These are phyloP conservation scores for Aegilops speltoides DNA, from an alignment of 176 grass and related monocot genomes.

Conservation along the genomic window DNA sequence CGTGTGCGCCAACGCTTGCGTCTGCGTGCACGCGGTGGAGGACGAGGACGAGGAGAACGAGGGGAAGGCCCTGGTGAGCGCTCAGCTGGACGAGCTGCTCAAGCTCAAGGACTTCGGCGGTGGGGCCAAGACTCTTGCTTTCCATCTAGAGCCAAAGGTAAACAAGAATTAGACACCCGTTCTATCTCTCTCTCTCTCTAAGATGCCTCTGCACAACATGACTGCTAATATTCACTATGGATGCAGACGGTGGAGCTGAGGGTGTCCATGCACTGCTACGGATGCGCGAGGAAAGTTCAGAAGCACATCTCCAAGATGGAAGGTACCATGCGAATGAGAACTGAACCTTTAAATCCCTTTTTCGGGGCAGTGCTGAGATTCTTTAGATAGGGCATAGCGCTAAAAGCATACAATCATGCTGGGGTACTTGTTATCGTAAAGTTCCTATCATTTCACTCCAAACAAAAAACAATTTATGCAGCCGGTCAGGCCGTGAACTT, in stretches of 20 bases:
- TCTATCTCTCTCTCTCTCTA: background rate
- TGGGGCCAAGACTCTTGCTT: conserved; percentile 77
- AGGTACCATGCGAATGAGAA: conserved; percentile 40
- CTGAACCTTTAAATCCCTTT: background rate
- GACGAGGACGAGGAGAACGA: conserved; percentile 60
- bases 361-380: background rate
- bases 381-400: background rate
- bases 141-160: conserved; percentile 96
- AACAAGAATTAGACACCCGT: background rate
- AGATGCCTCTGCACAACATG: background rate
- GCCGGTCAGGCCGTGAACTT: background rate
- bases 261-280: conserved; percentile 96
- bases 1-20: conserved; percentile 56
- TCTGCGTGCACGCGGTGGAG: conserved; percentile 52
- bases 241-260: conserved; percentile 85
- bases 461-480: background rate
- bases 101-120: conserved; percentile 67
- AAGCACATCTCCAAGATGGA: conserved; percentile 98
- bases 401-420: background rate
- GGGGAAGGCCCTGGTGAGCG: conserved; percentile 60
- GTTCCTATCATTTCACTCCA: background rate
- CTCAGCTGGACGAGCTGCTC: conserved; percentile 77
- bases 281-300: conserved; percentile 88
- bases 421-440: background rate
- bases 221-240: background rate